Conservation (phyloP, 106 monocot species). For the Iris macrosiphon region DNA sequence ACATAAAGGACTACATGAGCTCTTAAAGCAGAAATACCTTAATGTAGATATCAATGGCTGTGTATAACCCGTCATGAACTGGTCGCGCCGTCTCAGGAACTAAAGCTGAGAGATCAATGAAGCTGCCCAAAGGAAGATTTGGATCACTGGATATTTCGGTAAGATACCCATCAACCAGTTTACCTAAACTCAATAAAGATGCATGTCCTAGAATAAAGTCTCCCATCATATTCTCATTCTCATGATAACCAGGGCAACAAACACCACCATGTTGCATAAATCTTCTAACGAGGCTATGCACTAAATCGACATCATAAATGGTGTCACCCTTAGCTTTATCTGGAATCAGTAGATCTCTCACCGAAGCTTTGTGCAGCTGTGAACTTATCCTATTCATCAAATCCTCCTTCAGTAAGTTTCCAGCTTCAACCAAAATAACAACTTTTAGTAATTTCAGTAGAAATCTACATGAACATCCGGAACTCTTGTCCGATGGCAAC, state of each 20-base stretch:
- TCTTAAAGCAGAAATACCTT: conserved; percentile 28
- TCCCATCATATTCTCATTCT: conserved; percentile 11
- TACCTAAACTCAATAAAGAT: conserved; percentile 47
- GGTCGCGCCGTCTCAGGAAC: conserved; percentile 49
- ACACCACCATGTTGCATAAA: conserved; percentile 21
- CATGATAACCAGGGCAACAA: conserved; percentile 4
- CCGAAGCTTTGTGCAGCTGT: conserved; percentile 64
- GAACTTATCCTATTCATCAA: conserved; percentile 44
- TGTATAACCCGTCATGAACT: conserved; percentile 66
- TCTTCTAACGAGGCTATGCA: conserved; percentile 46
- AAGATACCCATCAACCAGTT: conserved; percentile 67
- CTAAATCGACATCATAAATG: conserved; percentile 55
- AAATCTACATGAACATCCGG: conserved; percentile 75
- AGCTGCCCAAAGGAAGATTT: conserved; percentile 49
- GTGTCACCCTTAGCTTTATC: conserved; percentile 13
- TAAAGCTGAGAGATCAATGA: conserved; percentile 37
- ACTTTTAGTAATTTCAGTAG: conserved; percentile 70
- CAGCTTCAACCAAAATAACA: conserved; percentile 54
- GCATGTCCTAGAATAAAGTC: conserved; percentile 18
- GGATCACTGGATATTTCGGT: conserved; percentile 63
- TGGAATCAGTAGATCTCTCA: conserved; percentile 75
- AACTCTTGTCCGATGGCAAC: conserved; percentile 48
- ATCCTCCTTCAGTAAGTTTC: conserved; percentile 52
- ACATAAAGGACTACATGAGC: background rate
- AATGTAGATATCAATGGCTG: conserved; percentile 70